These are phyloP conservation scores for Venturia aucupariae DNA, from an alignment of 2,329 filamentous ascomycete species.

Conservation along the genomic window DNA sequence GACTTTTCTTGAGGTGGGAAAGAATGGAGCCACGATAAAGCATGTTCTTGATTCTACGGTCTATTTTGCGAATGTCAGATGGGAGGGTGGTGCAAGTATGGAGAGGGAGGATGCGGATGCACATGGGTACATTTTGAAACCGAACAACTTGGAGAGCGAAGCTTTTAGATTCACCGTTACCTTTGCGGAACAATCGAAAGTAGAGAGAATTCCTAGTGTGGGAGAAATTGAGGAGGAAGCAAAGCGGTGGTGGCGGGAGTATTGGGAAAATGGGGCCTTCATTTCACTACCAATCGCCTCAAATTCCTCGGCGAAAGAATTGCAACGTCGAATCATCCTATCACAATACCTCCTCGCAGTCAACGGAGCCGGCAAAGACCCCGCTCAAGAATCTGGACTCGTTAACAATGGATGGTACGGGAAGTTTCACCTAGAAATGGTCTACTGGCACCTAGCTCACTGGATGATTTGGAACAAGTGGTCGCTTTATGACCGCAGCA, in stretches of 20 bases:
- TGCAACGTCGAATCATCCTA: constrained; percentile 44
- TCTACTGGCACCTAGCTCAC: constrained; percentile 44
- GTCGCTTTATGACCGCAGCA: constrained; percentile 36
- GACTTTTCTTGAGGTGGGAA: background rate
- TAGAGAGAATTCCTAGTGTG: background rate
- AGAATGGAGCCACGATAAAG: background rate
- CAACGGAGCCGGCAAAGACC: constrained; percentile 41
- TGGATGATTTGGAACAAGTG: constrained; percentile 44
- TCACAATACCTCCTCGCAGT: constrained; percentile 46
- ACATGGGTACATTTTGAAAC: background rate
- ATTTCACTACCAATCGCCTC: constrained; percentile 37
- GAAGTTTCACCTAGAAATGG: constrained; percentile 49
- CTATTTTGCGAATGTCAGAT: background rate
- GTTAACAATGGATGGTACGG: constrained; percentile 49
- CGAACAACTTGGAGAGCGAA: background rate
- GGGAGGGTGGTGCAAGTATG: background rate
- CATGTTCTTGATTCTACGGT: background rate
- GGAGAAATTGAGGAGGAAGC: constrained; percentile 25
- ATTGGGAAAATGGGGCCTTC: constrained; percentile 44
- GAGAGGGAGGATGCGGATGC: background rate
- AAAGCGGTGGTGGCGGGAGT: constrained; percentile 38
- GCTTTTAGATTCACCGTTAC: background rate
- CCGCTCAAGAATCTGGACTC: constrained; percentile 41
- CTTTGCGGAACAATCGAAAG: background rate
- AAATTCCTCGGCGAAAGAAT: constrained; percentile 36